Percentiles rank a stretch among this genome's conserved stretches.
phyloP scores from a whole-genome alignment of 768 basidiomycete species.

The Trametes punicea region DNA sequence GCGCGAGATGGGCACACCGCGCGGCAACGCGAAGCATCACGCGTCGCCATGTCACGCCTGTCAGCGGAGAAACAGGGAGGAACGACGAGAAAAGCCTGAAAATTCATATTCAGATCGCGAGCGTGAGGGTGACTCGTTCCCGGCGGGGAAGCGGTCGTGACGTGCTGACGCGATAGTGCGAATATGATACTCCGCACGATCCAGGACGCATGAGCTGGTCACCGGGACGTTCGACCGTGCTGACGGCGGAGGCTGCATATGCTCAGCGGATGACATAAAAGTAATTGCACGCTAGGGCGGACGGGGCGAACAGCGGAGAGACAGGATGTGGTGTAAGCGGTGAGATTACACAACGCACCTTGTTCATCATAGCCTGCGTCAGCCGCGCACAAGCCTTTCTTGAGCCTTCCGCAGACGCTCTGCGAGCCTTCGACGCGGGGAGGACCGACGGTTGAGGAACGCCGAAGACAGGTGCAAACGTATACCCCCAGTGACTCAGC shows the following conservation, averaged over 20 bases:
- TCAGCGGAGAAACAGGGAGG: neutral
- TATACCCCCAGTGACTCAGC: constrained; percentile 2
- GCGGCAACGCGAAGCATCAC: constrained; percentile 7
- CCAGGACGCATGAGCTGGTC: constrained; percentile 1
- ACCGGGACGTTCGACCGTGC: neutral
- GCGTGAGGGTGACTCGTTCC: neutral
- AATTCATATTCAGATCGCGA: neutral
- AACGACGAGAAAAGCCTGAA: neutral
- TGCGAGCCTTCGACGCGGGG: neutral
- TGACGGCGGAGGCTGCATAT: neutral
- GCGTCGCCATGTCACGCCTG: constrained; percentile 5
- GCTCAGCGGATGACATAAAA: neutral
- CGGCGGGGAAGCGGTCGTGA: constrained; percentile 4
- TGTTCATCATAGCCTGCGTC: constrained; percentile 3
- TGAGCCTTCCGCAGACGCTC: neutral
- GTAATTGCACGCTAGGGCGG: neutral
- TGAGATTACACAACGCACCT: neutral
- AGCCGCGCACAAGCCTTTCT: neutral
- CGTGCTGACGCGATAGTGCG: neutral
- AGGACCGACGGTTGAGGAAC: neutral
- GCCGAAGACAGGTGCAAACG: neutral
- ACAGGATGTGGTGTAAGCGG: neutral
- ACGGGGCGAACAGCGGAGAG: neutral
- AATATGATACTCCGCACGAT: neutral
- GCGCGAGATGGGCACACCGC: constrained; percentile 5